Conservation (phyloP, 768 basidiomycete species). For the Hygrocybe punicea region DNA sequence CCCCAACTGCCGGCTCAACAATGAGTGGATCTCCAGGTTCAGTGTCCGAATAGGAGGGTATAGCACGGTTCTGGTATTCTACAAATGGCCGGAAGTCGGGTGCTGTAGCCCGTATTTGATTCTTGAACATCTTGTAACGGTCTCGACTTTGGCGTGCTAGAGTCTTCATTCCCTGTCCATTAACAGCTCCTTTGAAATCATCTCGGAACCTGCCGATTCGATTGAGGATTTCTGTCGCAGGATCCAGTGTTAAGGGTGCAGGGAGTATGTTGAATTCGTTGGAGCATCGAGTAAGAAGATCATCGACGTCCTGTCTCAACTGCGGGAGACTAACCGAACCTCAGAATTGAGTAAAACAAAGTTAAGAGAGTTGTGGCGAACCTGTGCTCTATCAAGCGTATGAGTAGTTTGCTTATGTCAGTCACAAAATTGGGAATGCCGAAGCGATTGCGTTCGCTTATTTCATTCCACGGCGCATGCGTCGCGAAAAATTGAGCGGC, state of each 20-base stretch:
- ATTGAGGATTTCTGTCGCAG: conserved; percentile 44
- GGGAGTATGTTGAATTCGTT: conserved; percentile 42
- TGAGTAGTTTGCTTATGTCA: conserved; percentile 50
- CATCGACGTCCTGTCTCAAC: conserved; percentile 39
- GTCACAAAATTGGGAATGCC: conserved; percentile 54
- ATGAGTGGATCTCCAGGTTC: neutral
- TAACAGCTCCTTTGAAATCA: conserved; percentile 23
- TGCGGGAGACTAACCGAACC: conserved; percentile 43
- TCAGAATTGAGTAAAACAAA: neutral
- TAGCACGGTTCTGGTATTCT: neutral
- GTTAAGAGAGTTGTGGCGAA: conserved; percentile 27
- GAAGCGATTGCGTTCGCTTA: conserved; percentile 43
- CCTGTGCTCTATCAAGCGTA: conserved; percentile 51
- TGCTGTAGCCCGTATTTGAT: conserved; percentile 29
- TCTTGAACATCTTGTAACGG: conserved; percentile 30
- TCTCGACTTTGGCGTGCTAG: conserved; percentile 31
- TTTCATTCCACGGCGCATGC: conserved; percentile 51
- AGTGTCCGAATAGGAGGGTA: neutral
- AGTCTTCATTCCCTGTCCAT: conserved; percentile 23
- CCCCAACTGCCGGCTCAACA: neutral
- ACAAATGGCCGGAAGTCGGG: conserved; percentile 35
- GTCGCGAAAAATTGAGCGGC: conserved; percentile 46
- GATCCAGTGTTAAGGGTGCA: conserved; percentile 32
- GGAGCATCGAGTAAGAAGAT: conserved; percentile 35
- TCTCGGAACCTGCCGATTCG: conserved; percentile 45